Evolutionary conservation across 192 early-diverging fungal species (phyloP).

Genomic region (Jimgerdemannia flammicorona): DNA sequence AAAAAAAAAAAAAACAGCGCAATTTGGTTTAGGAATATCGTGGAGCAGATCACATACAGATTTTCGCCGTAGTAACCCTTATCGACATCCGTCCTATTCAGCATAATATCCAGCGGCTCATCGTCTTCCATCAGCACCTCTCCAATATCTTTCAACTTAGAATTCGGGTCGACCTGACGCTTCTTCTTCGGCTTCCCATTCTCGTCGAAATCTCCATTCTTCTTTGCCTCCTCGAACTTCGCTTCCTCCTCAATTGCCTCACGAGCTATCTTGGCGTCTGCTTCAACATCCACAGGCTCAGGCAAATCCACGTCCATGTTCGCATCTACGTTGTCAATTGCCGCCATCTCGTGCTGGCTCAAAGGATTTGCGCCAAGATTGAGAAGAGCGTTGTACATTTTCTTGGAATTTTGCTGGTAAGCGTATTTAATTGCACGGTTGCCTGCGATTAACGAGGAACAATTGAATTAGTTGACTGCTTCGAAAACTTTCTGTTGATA

Average conservation of each 20-base stretch:
- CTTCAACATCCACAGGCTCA: constrained; percentile 10
- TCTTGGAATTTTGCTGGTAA: background rate
- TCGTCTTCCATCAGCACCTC: constrained; percentile 21
- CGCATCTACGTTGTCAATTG: background rate
- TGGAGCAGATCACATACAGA: constrained; percentile 32
- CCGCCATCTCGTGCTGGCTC: background rate
- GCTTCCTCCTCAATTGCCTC: constrained; percentile 38
- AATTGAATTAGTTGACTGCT: background rate
- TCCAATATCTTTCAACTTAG: constrained; percentile 21
- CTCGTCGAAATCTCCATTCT: background rate
- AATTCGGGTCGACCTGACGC: constrained; percentile 20
- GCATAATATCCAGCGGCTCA: constrained; percentile 35
- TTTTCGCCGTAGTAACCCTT: constrained; percentile 27
- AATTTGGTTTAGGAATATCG: too few species aligned
- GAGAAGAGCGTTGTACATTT: constrained; percentile 6
- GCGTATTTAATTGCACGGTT: constrained; percentile 12
- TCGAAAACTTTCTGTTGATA: too few species aligned
- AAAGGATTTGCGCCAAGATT: constrained; percentile 8
- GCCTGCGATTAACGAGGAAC: constrained; percentile 5
- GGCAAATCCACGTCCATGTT: background rate
- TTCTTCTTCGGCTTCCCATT: constrained; percentile 15
- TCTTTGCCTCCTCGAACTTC: constrained; percentile 17
- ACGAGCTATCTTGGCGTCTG: constrained; percentile 27
- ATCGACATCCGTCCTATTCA: constrained; percentile 43
- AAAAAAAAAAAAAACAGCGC: too few species aligned